Percentiles rank a stretch among this genome's conserved stretches.
Evolutionary conservation across 2,329 filamentous ascomycete genomes (phyloP).

Genomic region (Apiospora rasikravindrae): DNA sequence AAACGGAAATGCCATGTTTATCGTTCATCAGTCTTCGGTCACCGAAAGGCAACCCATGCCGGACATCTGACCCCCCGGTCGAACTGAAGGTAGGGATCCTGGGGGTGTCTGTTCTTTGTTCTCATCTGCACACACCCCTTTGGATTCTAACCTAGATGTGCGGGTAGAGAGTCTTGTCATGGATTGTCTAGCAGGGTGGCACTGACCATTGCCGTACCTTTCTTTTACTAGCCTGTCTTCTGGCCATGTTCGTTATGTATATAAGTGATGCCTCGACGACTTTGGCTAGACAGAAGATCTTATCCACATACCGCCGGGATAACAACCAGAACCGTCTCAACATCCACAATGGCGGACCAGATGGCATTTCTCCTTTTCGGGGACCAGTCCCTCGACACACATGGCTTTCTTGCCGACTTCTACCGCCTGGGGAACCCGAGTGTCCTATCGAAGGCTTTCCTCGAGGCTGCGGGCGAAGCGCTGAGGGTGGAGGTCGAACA

Average conservation of each 20-base stretch:
- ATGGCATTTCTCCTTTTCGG: conserved; percentile 69
- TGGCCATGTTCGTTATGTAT: conserved; percentile 30
- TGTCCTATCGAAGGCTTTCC: conserved; percentile 64
- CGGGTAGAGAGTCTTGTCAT: conserved; percentile 14
- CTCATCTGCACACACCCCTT: conserved; percentile 14
- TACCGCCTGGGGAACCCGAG: conserved; percentile 51
- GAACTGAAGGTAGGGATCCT: conserved; percentile 35
- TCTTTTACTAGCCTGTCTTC: conserved; percentile 24
- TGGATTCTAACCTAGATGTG: not conserved
- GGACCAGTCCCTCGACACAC: conserved; percentile 73
- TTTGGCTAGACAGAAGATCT: conserved; percentile 24
- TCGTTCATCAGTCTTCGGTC: conserved; percentile 48
- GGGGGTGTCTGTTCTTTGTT: conserved; percentile 29
- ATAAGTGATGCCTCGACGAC: conserved; percentile 34
- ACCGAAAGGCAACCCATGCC: conserved; percentile 47
- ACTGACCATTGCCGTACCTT: conserved; percentile 34
- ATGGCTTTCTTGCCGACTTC: conserved; percentile 64
- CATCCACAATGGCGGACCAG: conserved; percentile 49
- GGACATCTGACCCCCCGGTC: conserved; percentile 40
- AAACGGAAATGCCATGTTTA: conserved; percentile 44
- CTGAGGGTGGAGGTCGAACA: conserved; percentile 64
- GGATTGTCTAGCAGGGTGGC: conserved; percentile 23
- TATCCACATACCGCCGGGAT: conserved; percentile 26
- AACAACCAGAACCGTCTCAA: conserved; percentile 33
- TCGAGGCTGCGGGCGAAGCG: conserved; percentile 62